These are phyloP conservation scores for Eleusine indica DNA, from an alignment of 176 grass and related monocot species.

Conservation along the genomic window DNA sequence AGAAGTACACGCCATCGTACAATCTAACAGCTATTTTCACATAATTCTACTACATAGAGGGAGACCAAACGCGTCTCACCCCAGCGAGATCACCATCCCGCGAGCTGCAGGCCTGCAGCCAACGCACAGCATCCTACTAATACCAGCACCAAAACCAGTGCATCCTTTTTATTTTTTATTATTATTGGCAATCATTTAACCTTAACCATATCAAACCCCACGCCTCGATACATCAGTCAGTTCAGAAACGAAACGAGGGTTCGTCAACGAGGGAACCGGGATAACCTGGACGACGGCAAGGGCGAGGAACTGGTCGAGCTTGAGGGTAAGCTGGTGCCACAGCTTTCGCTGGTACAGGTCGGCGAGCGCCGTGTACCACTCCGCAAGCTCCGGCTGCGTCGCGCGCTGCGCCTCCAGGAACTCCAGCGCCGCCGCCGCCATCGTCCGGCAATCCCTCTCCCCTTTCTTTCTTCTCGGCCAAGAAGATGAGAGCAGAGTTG, in stretches of 20 bases:
- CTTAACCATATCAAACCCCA: no score
- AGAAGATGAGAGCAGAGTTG: slow-evolving; percentile 20
- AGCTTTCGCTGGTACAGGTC: slow-evolving; percentile 87
- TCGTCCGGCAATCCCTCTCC: background rate
- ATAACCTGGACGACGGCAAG: no score
- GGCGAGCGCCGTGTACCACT: slow-evolving; percentile 68
- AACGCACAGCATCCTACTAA: no score
- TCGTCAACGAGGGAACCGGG: no score
- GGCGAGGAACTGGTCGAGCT: slow-evolving; percentile 81
- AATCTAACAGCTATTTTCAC: background rate
- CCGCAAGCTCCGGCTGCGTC: slow-evolving; percentile 75
- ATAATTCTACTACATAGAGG: background rate
- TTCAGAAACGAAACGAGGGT: no score
- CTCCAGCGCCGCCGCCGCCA: slow-evolving; percentile 70
- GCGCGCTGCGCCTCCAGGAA: slow-evolving; percentile 74
- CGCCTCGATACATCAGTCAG: no score
- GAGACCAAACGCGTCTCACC: background rate
- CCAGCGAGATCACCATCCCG: background rate
- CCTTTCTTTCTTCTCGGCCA: slow-evolving; percentile 35
- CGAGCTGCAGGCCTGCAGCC: background rate
- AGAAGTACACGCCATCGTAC: background rate
- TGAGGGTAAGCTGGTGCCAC: slow-evolving; percentile 93
- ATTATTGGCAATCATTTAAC: no score
- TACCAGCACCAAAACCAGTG: no score
- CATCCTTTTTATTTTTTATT: no score